phyloP scores from a whole-genome alignment of 805 yeast genomes.

The Candida qinlingensis region DNA sequence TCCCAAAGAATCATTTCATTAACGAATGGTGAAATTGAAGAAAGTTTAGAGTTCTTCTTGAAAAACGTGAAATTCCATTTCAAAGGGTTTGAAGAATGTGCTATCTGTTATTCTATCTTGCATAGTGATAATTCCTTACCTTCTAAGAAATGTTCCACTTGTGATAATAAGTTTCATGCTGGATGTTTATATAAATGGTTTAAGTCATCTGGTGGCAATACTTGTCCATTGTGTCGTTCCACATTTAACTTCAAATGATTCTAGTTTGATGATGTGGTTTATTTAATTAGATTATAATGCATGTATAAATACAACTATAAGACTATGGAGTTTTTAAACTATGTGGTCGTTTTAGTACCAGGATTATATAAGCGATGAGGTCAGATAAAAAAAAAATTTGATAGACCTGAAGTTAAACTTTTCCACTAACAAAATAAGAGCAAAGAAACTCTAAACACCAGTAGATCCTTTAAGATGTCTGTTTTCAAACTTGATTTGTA shows the following conservation, averaged over 20 bases:
- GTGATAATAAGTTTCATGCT: conserved; percentile 91
- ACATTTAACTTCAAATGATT: conserved; percentile 41
- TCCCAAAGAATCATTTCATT: conserved; percentile 78
- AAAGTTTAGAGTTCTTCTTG: conserved; percentile 35
- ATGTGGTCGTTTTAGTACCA: too few species aligned
- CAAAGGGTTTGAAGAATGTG: conserved; percentile 94
- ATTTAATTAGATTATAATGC: too few species aligned
- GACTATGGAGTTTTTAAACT: neutral
- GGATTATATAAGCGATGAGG: conserved; percentile 4
- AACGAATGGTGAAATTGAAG: conserved; percentile 58
- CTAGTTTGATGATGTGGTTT: too few species aligned
- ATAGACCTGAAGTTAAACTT: too few species aligned
- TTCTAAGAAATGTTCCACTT: conserved; percentile 79
- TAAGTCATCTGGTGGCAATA: conserved; percentile 83
- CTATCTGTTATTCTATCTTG: conserved; percentile 89
- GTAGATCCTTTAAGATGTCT: neutral
- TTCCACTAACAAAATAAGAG: too few species aligned
- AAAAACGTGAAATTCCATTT: conserved; percentile 79
- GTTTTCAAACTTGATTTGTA: conserved; percentile 12
- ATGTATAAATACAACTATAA: neutral
- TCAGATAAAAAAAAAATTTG: neutral
- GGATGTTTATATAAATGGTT: conserved; percentile 98
- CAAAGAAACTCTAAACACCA: too few species aligned
- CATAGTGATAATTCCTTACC: conserved; percentile 88
- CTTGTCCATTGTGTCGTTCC: conserved; percentile 92